A percentile compares a stretch with the other conserved stretches of the same genome.
These are phyloP conservation scores for Collybiopsis confluens DNA, from an alignment of 768 basidiomycete genomes.

Conservation along the genomic window DNA sequence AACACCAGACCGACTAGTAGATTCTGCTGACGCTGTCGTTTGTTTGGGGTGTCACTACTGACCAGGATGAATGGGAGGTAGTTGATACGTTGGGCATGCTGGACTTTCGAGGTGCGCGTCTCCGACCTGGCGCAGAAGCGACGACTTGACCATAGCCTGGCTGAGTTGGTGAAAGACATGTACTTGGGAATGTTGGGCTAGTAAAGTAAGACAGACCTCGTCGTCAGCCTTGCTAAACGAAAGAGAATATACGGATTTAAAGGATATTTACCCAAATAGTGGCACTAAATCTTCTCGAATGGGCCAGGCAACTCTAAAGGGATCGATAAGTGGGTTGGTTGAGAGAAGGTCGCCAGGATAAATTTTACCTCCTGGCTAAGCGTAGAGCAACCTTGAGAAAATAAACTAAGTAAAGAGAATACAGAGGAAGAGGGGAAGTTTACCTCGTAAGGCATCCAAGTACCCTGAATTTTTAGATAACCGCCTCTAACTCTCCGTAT, in stretches of 20 bases:
- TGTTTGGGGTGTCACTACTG: conserved; percentile 15
- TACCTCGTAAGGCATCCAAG: conserved; percentile 92
- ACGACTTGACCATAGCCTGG: conserved; percentile 86
- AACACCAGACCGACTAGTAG: neutral
- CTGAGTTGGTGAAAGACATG: conserved; percentile 81
- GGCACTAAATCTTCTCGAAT: conserved; percentile 84
- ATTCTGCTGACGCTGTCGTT: neutral
- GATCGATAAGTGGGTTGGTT: conserved; percentile 6
- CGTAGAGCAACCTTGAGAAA: conserved; percentile 64
- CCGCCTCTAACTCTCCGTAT: conserved; percentile 83
- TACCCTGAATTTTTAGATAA: conserved; percentile 89
- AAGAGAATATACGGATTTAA: conserved; percentile 15
- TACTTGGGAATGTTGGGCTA: conserved; percentile 80
- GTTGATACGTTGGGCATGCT: conserved; percentile 34
- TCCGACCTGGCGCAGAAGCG: conserved; percentile 51
- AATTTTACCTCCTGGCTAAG: conserved; percentile 69
- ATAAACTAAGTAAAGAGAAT: conserved; percentile 9
- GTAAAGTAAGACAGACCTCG: too few species aligned
- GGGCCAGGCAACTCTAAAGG: conserved; percentile 74
- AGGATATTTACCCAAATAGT: conserved; percentile 66
- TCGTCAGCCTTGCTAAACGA: neutral
- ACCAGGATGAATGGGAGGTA: conserved; percentile 10
- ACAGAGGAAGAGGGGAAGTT: conserved; percentile 14
- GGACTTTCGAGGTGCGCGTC: conserved; percentile 49
- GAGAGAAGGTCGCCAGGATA: conserved; percentile 14